Evolutionary conservation across 1,284 basidiomycete genomes (phyloP), one percentile per base, ranked within the genome.

Genomic region (Apiotrichum mycotoxinovorans): DNA sequence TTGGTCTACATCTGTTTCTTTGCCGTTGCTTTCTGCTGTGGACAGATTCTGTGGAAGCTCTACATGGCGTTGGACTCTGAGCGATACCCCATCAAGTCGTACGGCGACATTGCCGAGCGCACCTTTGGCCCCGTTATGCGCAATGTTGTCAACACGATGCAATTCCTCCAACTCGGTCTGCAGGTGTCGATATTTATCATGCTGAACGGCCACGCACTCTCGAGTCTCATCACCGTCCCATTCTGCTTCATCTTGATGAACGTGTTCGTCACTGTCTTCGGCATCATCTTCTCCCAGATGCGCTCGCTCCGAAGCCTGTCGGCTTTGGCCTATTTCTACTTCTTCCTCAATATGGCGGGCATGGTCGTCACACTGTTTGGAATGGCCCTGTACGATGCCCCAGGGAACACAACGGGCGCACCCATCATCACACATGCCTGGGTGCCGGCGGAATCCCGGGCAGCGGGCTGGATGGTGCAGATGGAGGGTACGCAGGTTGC

Each of bases 401-500:
- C 12, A 18, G 17, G 8, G 3, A 11, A 18, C 17, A 3, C 3
- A 18, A 38, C 12, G 15, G 11, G 4, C 8, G 20, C n/a, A 12
- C 5, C 5, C 7, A 30, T 30, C 9, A 9, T 41, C 11, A 11
- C 20, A 22, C 5, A n/a, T 9, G 20, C 20, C 11, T 22, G 20
- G n/a, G n/a, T 41, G 40, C 30, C 30, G 30, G 7, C 7, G 7
- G 40, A 8, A 20, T 18, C 37, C 15, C 5, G 25, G 17, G 20
- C 4, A 18, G 4, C n/a, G 17, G 14, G 1, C 23, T 41, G 49
- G 49, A 10, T 15, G 9, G 17, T 17, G 10, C 33, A 37, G 22
- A 30, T 48, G n/a, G 20, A 12, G 4, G 33, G 46, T 12, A 34
- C 34, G 5, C 33, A 48, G 46, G 4, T 35, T 14, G 83, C 84